Conservation (phyloP, 352 stramenopile species). For the Globisporangium takayamanum region DNA sequence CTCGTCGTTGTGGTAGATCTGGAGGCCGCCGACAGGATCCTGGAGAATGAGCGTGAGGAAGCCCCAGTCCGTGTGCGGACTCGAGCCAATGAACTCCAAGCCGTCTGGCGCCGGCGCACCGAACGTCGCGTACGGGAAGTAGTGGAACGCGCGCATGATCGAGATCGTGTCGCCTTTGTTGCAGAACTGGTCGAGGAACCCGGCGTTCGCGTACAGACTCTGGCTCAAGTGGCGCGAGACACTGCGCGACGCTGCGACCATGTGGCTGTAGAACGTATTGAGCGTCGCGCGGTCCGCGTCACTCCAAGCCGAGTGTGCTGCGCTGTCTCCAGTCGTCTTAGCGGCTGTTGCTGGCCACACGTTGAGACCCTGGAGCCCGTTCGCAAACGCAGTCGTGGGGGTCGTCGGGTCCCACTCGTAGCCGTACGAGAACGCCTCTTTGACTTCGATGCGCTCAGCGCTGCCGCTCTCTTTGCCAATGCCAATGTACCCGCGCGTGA, state of each 20-base stretch:
- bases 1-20: slow-evolving; percentile 59
- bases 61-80: slow-evolving; percentile 80
- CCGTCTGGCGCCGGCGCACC: slow-evolving; percentile 31
- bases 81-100: slow-evolving; percentile 75
- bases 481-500: slow-evolving; percentile 76
- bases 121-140: slow-evolving; percentile 71
- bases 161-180: slow-evolving; percentile 70
- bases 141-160: slow-evolving; percentile 82
- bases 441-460: slow-evolving; percentile 71
- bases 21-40: slow-evolving; percentile 59
- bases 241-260: slow-evolving; percentile 39
- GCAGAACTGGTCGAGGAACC: slow-evolving; percentile 58
- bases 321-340: not conserved
- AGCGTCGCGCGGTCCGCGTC: slow-evolving; percentile 31
- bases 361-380: slow-evolving; percentile 63
- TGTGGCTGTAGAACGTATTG: slow-evolving; percentile 52
- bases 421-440: slow-evolving; percentile 79
- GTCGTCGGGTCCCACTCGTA: slow-evolving; percentile 48
- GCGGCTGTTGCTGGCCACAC: slow-evolving; percentile 41
- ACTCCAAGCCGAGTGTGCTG: slow-evolving; percentile 18
- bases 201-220: slow-evolving; percentile 38
- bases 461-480: slow-evolving; percentile 76
- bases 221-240: slow-evolving; percentile 47
- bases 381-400: slow-evolving; percentile 23
- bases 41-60: slow-evolving; percentile 84